Base-by-base conservation (phyloP, 352 stramenopile genomes). In the Phytophthora pinifolia region DNA sequence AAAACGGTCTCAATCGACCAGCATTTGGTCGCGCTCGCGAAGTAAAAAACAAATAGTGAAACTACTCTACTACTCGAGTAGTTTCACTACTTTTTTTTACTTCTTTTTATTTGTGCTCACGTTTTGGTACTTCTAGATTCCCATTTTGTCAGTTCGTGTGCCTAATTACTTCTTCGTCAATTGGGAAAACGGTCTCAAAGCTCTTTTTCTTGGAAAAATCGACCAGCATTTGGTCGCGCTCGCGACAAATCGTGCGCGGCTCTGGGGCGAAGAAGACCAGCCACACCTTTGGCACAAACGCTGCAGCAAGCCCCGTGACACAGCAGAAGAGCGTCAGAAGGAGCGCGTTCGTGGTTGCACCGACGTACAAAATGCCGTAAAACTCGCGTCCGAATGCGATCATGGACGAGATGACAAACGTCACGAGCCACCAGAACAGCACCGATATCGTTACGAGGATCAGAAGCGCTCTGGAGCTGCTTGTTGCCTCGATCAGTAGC, bases 381-480 rank as follows among this genome's bases (percentile, higher is more conserved):
- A 88, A 86, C 47, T 86, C 72, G 20, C 76, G 74, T 1, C 77
- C 71, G 37, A 88, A 88, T 4, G 69, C 62, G 12, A 84, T 52
- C 14, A 74, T 54, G 4, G 69, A 83, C 13, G 72, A 84, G 49
- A 86, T 65, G 14, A 67, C 65, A 47, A 70, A 70, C 3, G 74
- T 68, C 39, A 76, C 61, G 22, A 72, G 38, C 74, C 76, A 87
- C 70, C 75, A 84, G 18, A 71, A 62, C 6, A 79, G 18, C 13
- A 83, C 62, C 3, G 73, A 86, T 3, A 38, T 62, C 1, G 61
- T 33, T 2, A 64, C 42, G n/a, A 88, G 68, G 27, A 72, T 6
- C 15, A 69, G 1, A n/a, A 81, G 52, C 32, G 50, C 38, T n/a
- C 46, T 34, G 2, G 45, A 52, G 29, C 66, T 65, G 20, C 42